Base-by-base conservation (phyloP, 768 basidiomycete species). In the Trametes punicea region DNA sequence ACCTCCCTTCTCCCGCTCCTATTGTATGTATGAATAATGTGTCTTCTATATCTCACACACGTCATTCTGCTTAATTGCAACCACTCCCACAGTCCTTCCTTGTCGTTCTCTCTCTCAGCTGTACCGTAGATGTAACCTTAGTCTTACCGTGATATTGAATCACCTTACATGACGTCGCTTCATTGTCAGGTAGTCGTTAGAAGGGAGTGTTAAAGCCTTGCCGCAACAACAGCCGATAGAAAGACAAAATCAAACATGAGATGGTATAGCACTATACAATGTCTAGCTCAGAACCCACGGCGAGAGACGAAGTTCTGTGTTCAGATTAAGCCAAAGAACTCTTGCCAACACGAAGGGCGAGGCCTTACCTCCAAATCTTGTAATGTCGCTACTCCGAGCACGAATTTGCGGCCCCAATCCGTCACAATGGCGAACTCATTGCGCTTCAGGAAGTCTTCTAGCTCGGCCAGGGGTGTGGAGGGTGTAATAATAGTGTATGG, bases 361-460 rank as follows among this genome's bases (percentile, higher is more conserved):
- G n/a, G n/a, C 23, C 61, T 27, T 46, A 72, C 72, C 66, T 90
- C 82, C 18, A 93, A 72, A 66, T 93, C 91, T 26, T 91, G 84
- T 16, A 74, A 66, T 18, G 91, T 93, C 1, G 87, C 90, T 0
- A 93, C 83, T 1, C 77, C 91, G 15, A 93, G 78, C 3, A 93
- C 90, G 56, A 93, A 93, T 67, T 92, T 91, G 54, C 90, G 82
- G 48, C 78, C 77, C 42, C 74, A 71, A 70, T 97, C 94, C 4
- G 94, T 95, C 33, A 96, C 94, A 25, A 93, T 70, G 2, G 90
- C 91, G 60, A 93, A 93, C 36, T 87, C 77, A 60, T 90, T 87
- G 20, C 74, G 51, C 60, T 77, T 73, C 49, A 96, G 74, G 71
- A 97, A 97, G 10, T 74, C 76, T 63, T 93, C 92, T n/a, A 96